Evolutionary conservation across 192 early-diverging fungal genomes (phyloP).

Genomic region (Spinellus fusiger): DNA sequence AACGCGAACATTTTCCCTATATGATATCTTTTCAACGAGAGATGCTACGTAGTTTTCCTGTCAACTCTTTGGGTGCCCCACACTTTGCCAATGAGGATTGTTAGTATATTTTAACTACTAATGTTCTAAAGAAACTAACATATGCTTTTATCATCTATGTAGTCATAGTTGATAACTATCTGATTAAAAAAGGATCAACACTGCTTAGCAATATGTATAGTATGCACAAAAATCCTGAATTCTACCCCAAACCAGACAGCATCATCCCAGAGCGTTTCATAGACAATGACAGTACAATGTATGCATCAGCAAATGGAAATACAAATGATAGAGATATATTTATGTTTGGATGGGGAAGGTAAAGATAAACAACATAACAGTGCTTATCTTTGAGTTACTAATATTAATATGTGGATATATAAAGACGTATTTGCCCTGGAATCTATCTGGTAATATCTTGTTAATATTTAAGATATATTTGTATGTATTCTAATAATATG

Average conservation of each 20-base stretch:
- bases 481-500: too few species aligned
- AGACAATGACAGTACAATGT: not conserved
- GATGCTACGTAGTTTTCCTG: not conserved
- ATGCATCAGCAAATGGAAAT: not conserved
- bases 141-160: not conserved
- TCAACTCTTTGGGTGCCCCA: not conserved
- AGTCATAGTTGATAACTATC: too few species aligned
- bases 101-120: not conserved
- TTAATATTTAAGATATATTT: too few species aligned
- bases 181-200: too few species aligned
- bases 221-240: conserved; percentile 1
- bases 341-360: conserved; percentile 3
- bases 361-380: too few species aligned
- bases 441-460: too few species aligned
- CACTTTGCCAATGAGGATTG: not conserved
- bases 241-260: not conserved
- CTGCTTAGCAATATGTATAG: not conserved
- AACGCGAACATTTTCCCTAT: too few species aligned
- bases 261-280: conserved; percentile 1
- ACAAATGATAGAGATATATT: not conserved
- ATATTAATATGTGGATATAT: too few species aligned
- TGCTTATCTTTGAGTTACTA: too few species aligned
- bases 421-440: too few species aligned
- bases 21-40: not conserved
- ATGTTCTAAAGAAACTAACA: not conserved